These are phyloP conservation scores for Globisporangium cederbergense DNA, from an alignment of 352 stramenopile genomes.

Conservation along the genomic window DNA sequence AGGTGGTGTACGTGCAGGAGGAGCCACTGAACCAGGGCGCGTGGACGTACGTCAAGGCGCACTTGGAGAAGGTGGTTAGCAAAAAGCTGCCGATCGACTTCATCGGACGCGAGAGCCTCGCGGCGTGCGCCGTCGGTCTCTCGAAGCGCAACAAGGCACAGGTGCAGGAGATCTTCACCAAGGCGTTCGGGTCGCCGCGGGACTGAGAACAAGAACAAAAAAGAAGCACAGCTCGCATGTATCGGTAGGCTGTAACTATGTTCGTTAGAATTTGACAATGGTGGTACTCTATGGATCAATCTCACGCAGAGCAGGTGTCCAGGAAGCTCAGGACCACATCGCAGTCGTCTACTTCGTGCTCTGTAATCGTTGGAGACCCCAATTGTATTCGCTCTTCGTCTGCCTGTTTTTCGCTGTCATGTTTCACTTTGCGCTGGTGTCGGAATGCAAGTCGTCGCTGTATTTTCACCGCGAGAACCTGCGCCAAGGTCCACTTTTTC, in stretches of 20 bases:
- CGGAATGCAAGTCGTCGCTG: constrained; percentile 12
- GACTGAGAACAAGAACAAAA: constrained; percentile 7
- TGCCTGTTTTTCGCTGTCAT: not conserved
- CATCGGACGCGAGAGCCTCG: constrained; percentile 71
- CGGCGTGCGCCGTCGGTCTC: constrained; percentile 65
- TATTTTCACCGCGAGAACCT: constrained; percentile 27
- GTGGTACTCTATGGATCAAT: not conserved
- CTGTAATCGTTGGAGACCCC: not conserved
- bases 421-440: not conserved
- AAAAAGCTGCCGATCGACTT: constrained; percentile 63
- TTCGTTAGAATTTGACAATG: not conserved
- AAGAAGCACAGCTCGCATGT: constrained; percentile 8
- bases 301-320: constrained; percentile 8
- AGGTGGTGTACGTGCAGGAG: constrained; percentile 79
- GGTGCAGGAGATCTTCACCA: constrained; percentile 53
- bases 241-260: constrained; percentile 1
- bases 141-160: constrained; percentile 70
- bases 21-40: constrained; percentile 80
- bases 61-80: constrained; percentile 68
- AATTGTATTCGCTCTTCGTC: not conserved
- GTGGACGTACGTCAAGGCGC: constrained; percentile 65
- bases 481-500: constrained; percentile 23
- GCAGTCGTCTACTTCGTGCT: not conserved
- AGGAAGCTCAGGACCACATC: constrained; percentile 17
- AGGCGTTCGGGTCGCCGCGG: constrained; percentile 44